These are phyloP conservation scores for Arthrobotrys megalospora DNA, from an alignment of 2,329 filamentous ascomycete species.

Conservation along the genomic window DNA sequence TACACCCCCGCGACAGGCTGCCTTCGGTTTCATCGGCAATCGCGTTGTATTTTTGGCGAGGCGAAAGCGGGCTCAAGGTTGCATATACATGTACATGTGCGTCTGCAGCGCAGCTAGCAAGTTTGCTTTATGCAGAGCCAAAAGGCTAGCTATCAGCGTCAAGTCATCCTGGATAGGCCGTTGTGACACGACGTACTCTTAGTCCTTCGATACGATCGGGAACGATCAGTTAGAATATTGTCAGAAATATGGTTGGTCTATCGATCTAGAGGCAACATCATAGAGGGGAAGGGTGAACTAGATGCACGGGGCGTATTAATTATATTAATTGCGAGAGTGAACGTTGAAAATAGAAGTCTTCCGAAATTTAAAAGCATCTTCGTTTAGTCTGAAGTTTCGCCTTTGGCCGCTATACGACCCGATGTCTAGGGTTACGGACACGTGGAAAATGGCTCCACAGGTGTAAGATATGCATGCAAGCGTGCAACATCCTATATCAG, in stretches of 20 bases:
- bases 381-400: not conserved
- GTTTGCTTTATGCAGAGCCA: constrained; percentile 23
- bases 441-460: not conserved
- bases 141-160: constrained; percentile 3
- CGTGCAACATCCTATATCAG: constrained; percentile 28
- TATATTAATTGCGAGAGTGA: not conserved
- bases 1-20: constrained; percentile 7
- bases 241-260: not conserved
- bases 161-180: not conserved
- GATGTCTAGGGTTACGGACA: not conserved
- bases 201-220: not conserved
- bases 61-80: not conserved
- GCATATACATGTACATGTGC: constrained; percentile 1
- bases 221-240: not conserved
- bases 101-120: constrained; percentile 24
- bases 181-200: constrained; percentile 1
- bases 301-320: not conserved
- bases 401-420: not conserved
- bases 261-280: not conserved
- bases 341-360: not conserved
- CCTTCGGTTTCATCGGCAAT: constrained; percentile 9
- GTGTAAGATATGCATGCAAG: constrained; percentile 13
- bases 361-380: not conserved
- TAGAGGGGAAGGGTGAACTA: too few species aligned
- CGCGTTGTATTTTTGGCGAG: constrained; percentile 30